phyloP scores from a whole-genome alignment of 352 stramenopile genomes.

The Globisporangium nunn region DNA sequence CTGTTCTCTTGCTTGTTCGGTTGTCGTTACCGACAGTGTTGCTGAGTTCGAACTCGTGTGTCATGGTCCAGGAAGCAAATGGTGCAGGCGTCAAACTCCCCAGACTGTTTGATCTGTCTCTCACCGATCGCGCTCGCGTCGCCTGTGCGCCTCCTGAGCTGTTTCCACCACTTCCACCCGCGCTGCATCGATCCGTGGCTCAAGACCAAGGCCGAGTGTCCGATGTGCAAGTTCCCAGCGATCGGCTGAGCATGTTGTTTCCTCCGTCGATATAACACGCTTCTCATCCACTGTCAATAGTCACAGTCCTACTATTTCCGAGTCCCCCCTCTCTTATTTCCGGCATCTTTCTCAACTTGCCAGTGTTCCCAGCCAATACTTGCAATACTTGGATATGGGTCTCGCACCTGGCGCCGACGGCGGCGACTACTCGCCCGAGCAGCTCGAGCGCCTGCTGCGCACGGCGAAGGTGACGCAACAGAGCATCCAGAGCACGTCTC shows the following conservation, averaged over 20 bases:
- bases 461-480: slow-evolving; percentile 72
- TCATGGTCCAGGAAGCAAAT: slow-evolving; percentile 41
- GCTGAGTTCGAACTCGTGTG: background rate
- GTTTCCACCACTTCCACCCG: slow-evolving; percentile 77
- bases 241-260: slow-evolving; percentile 23
- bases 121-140: slow-evolving; percentile 31
- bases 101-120: slow-evolving; percentile 63
- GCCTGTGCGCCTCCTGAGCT: slow-evolving; percentile 56
- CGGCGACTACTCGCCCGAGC: slow-evolving; percentile 36
- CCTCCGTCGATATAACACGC: no score
- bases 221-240: slow-evolving; percentile 74
- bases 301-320: no score
- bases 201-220: slow-evolving; percentile 54
- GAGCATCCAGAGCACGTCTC: slow-evolving; percentile 75
- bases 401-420: slow-evolving; percentile 1
- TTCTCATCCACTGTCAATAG: no score
- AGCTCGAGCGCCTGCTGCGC: slow-evolving; percentile 58
- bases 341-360: background rate
- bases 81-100: slow-evolving; percentile 38
- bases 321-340: background rate
- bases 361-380: background rate
- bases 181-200: slow-evolving; percentile 77
- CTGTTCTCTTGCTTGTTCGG: background rate
- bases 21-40: background rate
- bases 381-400: slow-evolving; percentile 2